Evolutionary conservation across 345 rosid species (phyloP).

Genomic region (Corymbia maculata): DNA sequence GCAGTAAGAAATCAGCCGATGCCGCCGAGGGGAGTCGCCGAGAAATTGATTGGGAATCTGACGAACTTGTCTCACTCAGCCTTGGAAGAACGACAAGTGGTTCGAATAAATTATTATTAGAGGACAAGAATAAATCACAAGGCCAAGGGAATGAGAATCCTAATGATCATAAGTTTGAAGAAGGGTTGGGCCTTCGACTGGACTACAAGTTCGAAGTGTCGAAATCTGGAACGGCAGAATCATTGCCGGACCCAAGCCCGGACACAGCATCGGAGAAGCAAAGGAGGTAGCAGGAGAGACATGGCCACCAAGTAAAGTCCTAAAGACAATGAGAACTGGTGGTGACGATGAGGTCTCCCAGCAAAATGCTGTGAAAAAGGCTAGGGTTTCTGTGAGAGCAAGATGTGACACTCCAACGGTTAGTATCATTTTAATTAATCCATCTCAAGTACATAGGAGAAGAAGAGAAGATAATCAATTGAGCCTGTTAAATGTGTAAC

Average conservation of each 20-base stretch:
- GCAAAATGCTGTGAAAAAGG: conserved; percentile 40
- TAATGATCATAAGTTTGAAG: conserved; percentile 1
- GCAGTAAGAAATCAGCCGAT: neutral
- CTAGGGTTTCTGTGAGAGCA: conserved; percentile 80
- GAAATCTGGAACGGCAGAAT: neutral
- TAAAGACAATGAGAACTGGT: conserved; percentile 27
- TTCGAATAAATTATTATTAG: conserved; percentile 1
- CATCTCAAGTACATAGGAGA: neutral
- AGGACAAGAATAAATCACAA: conserved; percentile 12
- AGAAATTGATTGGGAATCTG: conserved; percentile 4
- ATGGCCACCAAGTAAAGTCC: conserved; percentile 25
- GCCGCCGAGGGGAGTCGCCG: neutral
- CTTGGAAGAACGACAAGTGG: conserved; percentile 44
- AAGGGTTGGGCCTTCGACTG: conserved; percentile 34
- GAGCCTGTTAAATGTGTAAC: neutral
- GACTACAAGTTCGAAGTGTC: conserved; percentile 40
- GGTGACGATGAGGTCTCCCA: conserved; percentile 36
- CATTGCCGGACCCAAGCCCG: conserved; percentile 8
- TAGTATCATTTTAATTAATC: neutral
- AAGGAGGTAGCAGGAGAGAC: conserved; percentile 25
- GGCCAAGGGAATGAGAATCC: conserved; percentile 7
- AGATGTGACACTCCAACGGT: conserved; percentile 83
- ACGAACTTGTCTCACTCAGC: conserved; percentile 62
- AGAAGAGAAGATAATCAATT: neutral
- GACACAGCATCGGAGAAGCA: conserved; percentile 19